A percentile compares a stretch with the other conserved stretches of the same genome.
Evolutionary conservation across 257 asterid species (phyloP).

Genomic region (Cordia subcordata): DNA sequence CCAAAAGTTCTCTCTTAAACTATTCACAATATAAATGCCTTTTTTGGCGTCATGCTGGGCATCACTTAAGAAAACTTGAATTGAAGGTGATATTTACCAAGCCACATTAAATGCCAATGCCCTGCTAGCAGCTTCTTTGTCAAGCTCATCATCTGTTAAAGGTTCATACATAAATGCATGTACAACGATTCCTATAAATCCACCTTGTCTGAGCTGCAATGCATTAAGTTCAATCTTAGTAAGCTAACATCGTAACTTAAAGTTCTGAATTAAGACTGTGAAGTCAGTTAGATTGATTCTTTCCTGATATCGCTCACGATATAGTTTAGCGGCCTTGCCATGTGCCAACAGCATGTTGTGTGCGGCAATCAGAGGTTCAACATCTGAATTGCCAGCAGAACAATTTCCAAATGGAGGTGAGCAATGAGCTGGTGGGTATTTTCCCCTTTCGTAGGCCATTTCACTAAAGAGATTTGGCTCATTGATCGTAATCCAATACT

Average conservation of each 20-base stretch:
- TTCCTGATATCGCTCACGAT: slow-evolving; percentile 53
- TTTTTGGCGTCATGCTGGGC: too few species aligned
- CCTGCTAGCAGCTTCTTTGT: slow-evolving; percentile 59
- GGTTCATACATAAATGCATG: slow-evolving; percentile 51
- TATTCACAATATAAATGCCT: too few species aligned
- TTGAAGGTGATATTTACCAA: slow-evolving; percentile 45
- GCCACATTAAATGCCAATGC: slow-evolving; percentile 59
- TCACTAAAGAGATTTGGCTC: slow-evolving; percentile 54
- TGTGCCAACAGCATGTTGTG: slow-evolving; percentile 75
- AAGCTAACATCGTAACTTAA: background rate
- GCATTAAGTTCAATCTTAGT: slow-evolving; percentile 6
- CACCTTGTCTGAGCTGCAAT: slow-evolving; percentile 44
- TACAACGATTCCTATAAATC: slow-evolving; percentile 46
- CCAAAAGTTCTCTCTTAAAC: too few species aligned
- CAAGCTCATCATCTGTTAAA: slow-evolving; percentile 33
- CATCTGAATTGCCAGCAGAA: slow-evolving; percentile 60
- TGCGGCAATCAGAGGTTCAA: slow-evolving; percentile 54
- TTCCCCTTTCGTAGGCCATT: slow-evolving; percentile 39
- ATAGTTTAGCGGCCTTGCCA: slow-evolving; percentile 63
- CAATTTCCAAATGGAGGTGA: slow-evolving; percentile 74
- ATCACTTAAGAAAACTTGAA: background rate
- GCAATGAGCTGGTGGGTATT: slow-evolving; percentile 60
- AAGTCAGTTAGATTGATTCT: slow-evolving; percentile 8
- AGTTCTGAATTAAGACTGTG: background rate
- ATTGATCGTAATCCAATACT: slow-evolving; percentile 60